Conservation (phyloP, 1,284 basidiomycete species). For the Ganoderma resinaceum region DNA sequence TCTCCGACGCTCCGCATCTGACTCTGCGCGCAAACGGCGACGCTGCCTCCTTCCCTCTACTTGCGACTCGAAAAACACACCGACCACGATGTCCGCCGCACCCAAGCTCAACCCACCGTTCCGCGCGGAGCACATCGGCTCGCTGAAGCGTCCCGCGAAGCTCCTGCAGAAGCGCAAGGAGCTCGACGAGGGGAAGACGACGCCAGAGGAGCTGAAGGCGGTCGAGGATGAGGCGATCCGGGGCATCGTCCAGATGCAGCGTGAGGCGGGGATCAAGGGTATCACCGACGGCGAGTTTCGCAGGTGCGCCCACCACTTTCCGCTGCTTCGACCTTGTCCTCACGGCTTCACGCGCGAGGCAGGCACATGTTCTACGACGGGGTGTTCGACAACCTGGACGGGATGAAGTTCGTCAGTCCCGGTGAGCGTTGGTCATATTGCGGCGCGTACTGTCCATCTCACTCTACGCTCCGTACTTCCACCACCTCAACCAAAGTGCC, state of each 20-base stretch:
- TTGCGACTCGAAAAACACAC: not conserved
- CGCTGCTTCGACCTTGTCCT: not conserved
- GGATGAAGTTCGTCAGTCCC: constrained; percentile 62
- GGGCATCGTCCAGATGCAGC: constrained; percentile 50
- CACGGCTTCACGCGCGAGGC: not conserved
- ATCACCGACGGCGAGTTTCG: constrained; percentile 60
- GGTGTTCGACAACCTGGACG: constrained; percentile 67
- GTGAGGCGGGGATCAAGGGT: constrained; percentile 49
- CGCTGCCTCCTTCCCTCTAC: not conserved
- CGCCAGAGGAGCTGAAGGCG: constrained; percentile 44
- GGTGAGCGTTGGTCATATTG: constrained; percentile 45
- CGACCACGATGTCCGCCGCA: constrained; percentile 24
- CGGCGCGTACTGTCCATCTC: constrained; percentile 4
- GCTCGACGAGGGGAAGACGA: constrained; percentile 44
- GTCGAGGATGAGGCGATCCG: constrained; percentile 55
- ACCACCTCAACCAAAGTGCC: constrained; percentile 40
- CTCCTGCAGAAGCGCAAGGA: constrained; percentile 50
- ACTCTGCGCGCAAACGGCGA: not conserved
- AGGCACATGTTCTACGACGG: constrained; percentile 66
- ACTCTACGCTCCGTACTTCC: constrained; percentile 18
- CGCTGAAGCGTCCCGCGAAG: constrained; percentile 51
- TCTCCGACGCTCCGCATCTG: not conserved
- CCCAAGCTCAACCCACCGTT: constrained; percentile 44
- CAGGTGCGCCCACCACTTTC: constrained; percentile 33
- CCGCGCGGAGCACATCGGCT: constrained; percentile 53